These are phyloP conservation scores for Botrytis fragariae DNA, from an alignment of 2,329 filamentous ascomycete genomes.

Conservation along the genomic window DNA sequence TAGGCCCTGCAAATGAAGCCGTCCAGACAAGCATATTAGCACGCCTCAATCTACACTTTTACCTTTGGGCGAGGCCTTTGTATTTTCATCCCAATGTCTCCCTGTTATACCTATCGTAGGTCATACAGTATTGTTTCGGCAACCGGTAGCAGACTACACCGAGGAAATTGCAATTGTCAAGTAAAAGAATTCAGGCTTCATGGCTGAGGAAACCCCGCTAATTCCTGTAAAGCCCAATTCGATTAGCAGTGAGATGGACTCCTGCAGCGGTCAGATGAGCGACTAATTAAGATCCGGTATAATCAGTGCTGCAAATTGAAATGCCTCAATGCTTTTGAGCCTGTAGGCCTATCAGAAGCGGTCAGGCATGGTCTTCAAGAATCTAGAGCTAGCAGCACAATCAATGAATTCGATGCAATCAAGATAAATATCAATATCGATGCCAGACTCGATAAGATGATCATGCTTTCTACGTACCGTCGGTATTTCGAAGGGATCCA, in stretches of 20 bases:
- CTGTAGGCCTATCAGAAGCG: background rate
- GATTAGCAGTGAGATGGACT: background rate
- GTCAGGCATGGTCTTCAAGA: background rate
- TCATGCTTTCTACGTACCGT: background rate
- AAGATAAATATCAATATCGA: background rate
- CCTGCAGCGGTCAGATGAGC: slow-evolving; percentile 3
- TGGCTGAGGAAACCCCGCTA: background rate
- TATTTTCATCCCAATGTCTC: slow-evolving; percentile 1
- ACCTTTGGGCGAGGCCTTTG: slow-evolving; percentile 6
- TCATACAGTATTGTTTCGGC: background rate
- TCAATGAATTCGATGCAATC: background rate
- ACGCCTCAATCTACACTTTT: slow-evolving; percentile 4
- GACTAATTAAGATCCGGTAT: background rate
- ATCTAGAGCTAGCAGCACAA: background rate
- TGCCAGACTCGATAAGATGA: background rate
- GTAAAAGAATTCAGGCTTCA: background rate
- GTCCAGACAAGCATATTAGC: background rate
- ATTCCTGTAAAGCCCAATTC: background rate
- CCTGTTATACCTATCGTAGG: background rate
- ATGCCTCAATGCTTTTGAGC: background rate
- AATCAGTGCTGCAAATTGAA: background rate
- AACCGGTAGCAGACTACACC: background rate
- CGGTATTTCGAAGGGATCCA: no score
- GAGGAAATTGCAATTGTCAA: background rate
- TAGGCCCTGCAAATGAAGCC: slow-evolving; percentile 9